Conservation (phyloP, 306 rosid species). For the Malus asiatica region DNA sequence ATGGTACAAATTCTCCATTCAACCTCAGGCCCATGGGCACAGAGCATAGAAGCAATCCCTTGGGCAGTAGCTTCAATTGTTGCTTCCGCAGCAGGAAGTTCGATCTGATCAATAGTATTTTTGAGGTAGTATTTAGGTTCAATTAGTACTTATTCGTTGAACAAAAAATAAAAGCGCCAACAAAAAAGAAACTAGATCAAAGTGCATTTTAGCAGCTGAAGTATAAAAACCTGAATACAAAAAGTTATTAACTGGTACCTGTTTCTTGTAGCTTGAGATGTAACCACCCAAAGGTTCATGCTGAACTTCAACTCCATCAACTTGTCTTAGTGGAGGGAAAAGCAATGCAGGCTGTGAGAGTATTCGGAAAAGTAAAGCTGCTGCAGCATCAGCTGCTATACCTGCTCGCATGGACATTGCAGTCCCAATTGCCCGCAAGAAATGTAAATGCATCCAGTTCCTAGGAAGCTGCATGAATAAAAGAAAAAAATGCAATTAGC, state of each 20-base stretch:
- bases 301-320: slow-evolving; percentile 82
- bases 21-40: slow-evolving; percentile 99
- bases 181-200: not conserved
- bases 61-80: slow-evolving; percentile 97
- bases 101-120: slow-evolving; percentile 50
- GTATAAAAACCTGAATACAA: not conserved
- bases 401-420: slow-evolving; percentile 99
- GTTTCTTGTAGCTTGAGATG: slow-evolving; percentile 76
- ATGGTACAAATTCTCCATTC: slow-evolving; percentile 99
- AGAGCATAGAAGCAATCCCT: slow-evolving; percentile 96
- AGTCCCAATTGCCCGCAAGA: slow-evolving; percentile 96
- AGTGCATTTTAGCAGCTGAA: not conserved
- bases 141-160: not conserved
- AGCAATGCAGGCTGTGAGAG: slow-evolving; percentile 96
- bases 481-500: not conserved
- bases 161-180: not conserved
- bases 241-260: slow-evolving; percentile 34
- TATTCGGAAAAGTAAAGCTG: slow-evolving; percentile 91
- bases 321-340: slow-evolving; percentile 90
- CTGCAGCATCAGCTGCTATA: slow-evolving; percentile 97
- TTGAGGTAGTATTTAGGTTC: not conserved
- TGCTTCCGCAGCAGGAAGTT: slow-evolving; percentile 91
- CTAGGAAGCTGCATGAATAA: slow-evolving; percentile 73
- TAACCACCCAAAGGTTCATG: slow-evolving; percentile 74
- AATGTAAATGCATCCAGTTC: slow-evolving; percentile 98